Conservation (phyloP, 495 filamentous ascomycete species). For the Talaromyces adpressus region DNA sequence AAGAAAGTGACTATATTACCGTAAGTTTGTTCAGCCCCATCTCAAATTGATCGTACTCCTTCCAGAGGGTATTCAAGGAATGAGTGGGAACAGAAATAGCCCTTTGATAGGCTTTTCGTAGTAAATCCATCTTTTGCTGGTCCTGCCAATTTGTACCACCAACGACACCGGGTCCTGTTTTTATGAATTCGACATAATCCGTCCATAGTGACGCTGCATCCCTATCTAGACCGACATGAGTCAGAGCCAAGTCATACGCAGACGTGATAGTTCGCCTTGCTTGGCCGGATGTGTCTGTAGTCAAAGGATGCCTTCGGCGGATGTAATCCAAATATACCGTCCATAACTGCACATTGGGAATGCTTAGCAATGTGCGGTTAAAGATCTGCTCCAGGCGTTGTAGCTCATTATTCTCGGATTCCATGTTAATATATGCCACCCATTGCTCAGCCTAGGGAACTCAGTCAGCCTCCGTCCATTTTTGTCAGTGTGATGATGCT, state of each 20-base stretch:
- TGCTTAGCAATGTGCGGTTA: constrained; percentile 58
- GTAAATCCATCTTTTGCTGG: constrained; percentile 90
- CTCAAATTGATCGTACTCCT: constrained; percentile 95
- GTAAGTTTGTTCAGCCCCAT: constrained; percentile 85
- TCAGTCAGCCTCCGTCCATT: neutral
- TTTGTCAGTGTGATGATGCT: constrained; percentile 24
- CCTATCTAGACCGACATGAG: constrained; percentile 83
- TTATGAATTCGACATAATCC: constrained; percentile 88
- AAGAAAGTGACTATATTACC: constrained; percentile 34
- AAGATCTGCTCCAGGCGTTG: constrained; percentile 75
- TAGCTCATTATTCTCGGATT: constrained; percentile 74
- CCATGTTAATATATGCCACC: constrained; percentile 80
- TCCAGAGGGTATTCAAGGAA: constrained; percentile 78
- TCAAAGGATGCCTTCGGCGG: constrained; percentile 79
- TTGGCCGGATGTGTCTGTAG: constrained; percentile 66
- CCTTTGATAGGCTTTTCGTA: constrained; percentile 85
- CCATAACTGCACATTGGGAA: constrained; percentile 82
- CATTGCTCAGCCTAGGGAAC: constrained; percentile 72
- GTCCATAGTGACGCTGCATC: constrained; percentile 87
- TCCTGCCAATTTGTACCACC: constrained; percentile 91
- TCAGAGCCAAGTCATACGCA: constrained; percentile 86
- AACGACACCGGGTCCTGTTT: constrained; percentile 71
- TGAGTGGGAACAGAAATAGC: constrained; percentile 79
- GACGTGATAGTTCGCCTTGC: constrained; percentile 70
- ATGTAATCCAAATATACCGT: constrained; percentile 92